Base-by-base conservation (phyloP, 2,329 filamentous ascomycete genomes). In the Hypoxylon sp. region DNA sequence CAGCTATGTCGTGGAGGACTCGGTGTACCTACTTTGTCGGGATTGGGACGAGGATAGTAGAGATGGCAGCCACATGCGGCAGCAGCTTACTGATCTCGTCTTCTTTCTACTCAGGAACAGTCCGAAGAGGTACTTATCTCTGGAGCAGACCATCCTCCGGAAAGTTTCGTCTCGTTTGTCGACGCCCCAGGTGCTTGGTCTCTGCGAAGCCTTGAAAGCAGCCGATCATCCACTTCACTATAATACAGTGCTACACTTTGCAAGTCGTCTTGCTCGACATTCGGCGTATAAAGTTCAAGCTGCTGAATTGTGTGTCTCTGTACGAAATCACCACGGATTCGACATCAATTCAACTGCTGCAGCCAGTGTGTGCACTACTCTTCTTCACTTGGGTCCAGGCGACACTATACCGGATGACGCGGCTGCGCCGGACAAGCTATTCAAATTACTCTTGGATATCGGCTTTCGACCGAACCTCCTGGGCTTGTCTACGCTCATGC, bases 401-500 rank as follows among this genome's bases (percentile, higher is more conserved):
- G 64, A 67, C 4, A 53, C 73, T 37, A 63, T 71, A 6, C 71
- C 78, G 6, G 72, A 74, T 11, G 75, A 78, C 4, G 72, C 78
- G 31, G 74, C 79, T n/a, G 77, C 79, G 17, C 82, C 81, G 21
- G 78, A 83, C 8, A 73, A 79, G 4, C 75, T 88, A 4, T 81
- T 88, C 18, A 76, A 83, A 48, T 72, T 75, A 7, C 78, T 92
- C 47, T 72, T 89, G 9, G 75, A 82, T 17, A 74, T 81, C n/a
- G 89, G 88, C 1, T 75, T 90, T 43, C 76, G 78, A 17, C 85
- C 89, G 20, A 89, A 90, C 62, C 74, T 84, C 11, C 76, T 86
- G 54, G 81, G 81, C 9, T 85, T 89, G 68, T 89, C 88, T 13
- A 80, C 89, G 40, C 76, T 92, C 56, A 83, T 97, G 51, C 81